Conservation (phyloP, 2,329 filamentous ascomycete genomes). For the Ceratocystiopsis sp. region DNA sequence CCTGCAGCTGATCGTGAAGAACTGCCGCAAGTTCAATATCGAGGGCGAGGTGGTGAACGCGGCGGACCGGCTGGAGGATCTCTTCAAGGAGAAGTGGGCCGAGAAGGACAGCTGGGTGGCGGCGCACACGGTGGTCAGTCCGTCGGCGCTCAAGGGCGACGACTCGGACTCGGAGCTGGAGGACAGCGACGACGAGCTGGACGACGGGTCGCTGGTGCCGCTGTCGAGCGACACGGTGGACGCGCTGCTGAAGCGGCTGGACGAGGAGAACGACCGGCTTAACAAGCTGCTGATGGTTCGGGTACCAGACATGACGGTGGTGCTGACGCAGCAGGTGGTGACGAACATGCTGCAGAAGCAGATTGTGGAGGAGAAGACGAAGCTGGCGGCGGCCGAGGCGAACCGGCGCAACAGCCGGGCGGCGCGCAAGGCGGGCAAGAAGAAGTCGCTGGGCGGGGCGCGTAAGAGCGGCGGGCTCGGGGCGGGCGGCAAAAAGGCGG, state of each 20-base stretch:
- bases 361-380: conserved; percentile 54
- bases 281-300: conserved; percentile 33
- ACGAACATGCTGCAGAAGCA: conserved; percentile 51
- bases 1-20: conserved; percentile 66
- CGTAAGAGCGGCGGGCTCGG: too few species aligned
- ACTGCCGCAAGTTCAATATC: conserved; percentile 81
- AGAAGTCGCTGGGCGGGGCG: conserved; percentile 15
- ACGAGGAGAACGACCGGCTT: conserved; percentile 42
- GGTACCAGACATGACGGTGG: conserved; percentile 32
- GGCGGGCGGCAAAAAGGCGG: conserved; percentile 18
- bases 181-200: conserved; percentile 45
- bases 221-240: conserved; percentile 30
- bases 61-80: conserved; percentile 53
- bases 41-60: conserved; percentile 18
- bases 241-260: conserved; percentile 32
- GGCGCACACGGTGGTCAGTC: conserved; percentile 30
- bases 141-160: conserved; percentile 43
- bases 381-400: conserved; percentile 33
- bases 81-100: conserved; percentile 61
- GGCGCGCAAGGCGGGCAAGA: conserved; percentile 39
- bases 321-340: conserved; percentile 42
- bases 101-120: conserved; percentile 71
- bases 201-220: conserved; percentile 29
- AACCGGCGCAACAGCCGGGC: conserved; percentile 43
- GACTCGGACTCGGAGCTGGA: conserved; percentile 58